Evolutionary conservation across 805 yeast genomes (phyloP).

Genomic region (Candida cerambycidarum): DNA sequence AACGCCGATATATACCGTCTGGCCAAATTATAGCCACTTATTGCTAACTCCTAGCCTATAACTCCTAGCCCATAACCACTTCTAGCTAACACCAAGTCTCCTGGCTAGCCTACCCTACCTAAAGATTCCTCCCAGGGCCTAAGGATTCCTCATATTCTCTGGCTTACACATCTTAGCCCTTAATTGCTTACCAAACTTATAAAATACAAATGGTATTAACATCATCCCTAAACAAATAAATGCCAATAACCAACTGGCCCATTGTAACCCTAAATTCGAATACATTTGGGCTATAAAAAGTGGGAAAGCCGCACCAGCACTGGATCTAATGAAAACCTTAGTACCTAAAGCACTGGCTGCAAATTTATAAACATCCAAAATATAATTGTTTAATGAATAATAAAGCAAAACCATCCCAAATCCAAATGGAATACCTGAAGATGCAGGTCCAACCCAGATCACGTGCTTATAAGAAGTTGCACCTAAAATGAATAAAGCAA

Average conservation of each 20-base stretch:
- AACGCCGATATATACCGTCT: too few species aligned
- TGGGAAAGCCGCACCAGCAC: conserved; percentile 88
- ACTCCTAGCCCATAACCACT: too few species aligned
- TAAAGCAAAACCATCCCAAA: conserved; percentile 62
- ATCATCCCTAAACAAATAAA: conserved; percentile 78
- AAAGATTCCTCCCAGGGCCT: too few species aligned
- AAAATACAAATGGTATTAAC: conserved; percentile 67
- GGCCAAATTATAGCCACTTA: too few species aligned
- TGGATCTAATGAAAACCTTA: conserved; percentile 74
- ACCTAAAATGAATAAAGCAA: conserved; percentile 76
- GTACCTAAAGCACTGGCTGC: conserved; percentile 83
- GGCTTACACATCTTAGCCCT: conserved; percentile 62
- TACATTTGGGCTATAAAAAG: conserved; percentile 82
- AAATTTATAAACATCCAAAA: conserved; percentile 83
- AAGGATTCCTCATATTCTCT: conserved; percentile 3
- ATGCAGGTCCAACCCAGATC: conserved; percentile 65
- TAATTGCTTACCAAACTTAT: conserved; percentile 61
- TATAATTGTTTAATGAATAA: conserved; percentile 69
- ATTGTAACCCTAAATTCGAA: conserved; percentile 65
- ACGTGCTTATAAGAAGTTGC: conserved; percentile 71
- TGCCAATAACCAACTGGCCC: conserved; percentile 81
- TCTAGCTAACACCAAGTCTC: too few species aligned
- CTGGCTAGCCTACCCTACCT: too few species aligned
- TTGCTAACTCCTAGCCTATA: too few species aligned
- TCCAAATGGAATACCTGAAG: conserved; percentile 59